Conservation (phyloP, 768 basidiomycete species). For the Lactifluus rugatus region DNA sequence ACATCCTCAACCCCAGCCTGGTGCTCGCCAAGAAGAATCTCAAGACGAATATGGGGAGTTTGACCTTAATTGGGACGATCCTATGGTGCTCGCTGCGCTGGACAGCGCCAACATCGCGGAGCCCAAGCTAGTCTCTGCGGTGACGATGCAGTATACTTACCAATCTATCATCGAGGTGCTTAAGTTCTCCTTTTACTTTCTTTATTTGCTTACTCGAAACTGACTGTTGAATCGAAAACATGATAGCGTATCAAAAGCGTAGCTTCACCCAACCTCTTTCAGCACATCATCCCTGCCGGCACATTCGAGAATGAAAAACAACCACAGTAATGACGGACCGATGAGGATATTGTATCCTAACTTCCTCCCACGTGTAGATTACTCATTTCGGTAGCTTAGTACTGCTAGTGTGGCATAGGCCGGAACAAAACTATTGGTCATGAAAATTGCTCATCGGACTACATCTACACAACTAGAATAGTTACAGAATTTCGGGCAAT, state of each 20-base stretch:
- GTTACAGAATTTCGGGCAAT: too few relatives aligned
- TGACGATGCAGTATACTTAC: slow-evolving; percentile 6
- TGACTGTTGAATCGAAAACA: not conserved
- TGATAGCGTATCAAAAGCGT: slow-evolving; percentile 3
- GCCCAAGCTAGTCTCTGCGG: not conserved
- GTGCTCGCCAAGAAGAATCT: slow-evolving; percentile 51
- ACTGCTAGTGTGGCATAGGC: not conserved
- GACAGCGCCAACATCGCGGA: not conserved
- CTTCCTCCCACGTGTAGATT: not conserved
- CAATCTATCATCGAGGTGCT: slow-evolving; percentile 8
- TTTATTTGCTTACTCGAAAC: not conserved
- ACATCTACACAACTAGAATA: too few relatives aligned
- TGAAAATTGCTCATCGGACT: too few relatives aligned
- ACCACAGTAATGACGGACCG: not conserved
- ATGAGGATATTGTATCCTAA: not conserved
- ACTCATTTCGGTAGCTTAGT: not conserved
- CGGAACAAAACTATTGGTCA: too few relatives aligned
- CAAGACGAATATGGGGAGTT: slow-evolving; percentile 65
- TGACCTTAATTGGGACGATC: slow-evolving; percentile 54
- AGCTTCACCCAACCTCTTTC: not conserved
- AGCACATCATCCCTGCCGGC: not conserved
- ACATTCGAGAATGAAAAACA: too few relatives aligned
- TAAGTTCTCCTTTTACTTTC: not conserved
- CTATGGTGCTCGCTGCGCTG: slow-evolving; percentile 40
- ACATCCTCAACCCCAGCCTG: slow-evolving; percentile 19